Conservation (phyloP, 1,284 basidiomycete genomes). For the Exobasidium cylindrosporum region DNA sequence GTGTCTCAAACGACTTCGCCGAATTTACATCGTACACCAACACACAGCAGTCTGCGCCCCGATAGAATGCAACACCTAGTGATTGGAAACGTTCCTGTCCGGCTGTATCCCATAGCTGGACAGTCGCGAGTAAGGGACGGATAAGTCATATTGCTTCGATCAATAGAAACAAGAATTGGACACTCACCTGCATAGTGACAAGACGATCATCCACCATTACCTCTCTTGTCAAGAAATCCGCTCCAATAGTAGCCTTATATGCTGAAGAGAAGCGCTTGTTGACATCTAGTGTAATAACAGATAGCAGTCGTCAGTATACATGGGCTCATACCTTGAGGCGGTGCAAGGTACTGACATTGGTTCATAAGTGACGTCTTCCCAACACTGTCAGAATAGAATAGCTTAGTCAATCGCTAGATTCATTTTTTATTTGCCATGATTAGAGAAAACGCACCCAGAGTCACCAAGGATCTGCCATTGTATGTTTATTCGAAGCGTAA, state of each 20-base stretch:
- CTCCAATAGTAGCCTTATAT: conserved; percentile 70
- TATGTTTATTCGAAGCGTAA: no score
- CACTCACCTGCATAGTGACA: conserved; percentile 91
- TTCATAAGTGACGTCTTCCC: conserved; percentile 99
- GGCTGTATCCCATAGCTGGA: conserved; percentile 88
- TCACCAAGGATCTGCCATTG: conserved; percentile 51
- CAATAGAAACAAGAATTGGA: neutral
- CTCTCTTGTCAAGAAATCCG: conserved; percentile 80
- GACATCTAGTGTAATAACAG: conserved; percentile 67
- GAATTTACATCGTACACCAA: conserved; percentile 99
- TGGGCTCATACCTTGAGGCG: neutral
- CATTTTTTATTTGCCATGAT: neutral
- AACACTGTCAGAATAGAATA: conserved; percentile 70
- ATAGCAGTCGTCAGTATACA: conserved; percentile 2
- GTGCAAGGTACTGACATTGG: conserved; percentile 66
- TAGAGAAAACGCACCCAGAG: conserved; percentile 32
- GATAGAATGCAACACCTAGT: conserved; percentile 96
- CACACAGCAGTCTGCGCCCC: conserved; percentile 98
- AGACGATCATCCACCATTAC: conserved; percentile 96
- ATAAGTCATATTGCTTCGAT: neutral
- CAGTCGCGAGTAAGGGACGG: neutral
- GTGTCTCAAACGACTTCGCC: conserved; percentile 92
- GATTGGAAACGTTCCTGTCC: conserved; percentile 99
- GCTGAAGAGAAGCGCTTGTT: conserved; percentile 99
- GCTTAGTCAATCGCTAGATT: neutral